phyloP scores from a whole-genome alignment of 805 yeast genomes.

The Myxozyma mucilagina region DNA sequence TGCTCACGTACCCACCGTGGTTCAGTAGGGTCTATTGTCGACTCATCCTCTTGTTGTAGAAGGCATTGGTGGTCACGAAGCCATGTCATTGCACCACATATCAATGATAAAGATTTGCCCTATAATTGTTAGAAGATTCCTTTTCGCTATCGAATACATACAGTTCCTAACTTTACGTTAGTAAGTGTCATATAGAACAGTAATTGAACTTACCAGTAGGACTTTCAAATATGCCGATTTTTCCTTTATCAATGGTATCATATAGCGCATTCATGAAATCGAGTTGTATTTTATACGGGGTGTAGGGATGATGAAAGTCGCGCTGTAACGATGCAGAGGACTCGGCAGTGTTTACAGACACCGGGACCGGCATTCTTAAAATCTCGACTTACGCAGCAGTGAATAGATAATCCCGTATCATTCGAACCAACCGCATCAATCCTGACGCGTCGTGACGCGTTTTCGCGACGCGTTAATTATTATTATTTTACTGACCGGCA shows the following conservation, averaged over 20 bases:
- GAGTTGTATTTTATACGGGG: constrained; percentile 76
- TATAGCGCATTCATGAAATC: constrained; percentile 77
- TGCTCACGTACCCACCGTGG: constrained; percentile 58
- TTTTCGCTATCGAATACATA: constrained; percentile 2
- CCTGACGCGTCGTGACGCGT: no score
- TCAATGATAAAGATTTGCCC: constrained; percentile 85
- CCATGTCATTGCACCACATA: constrained; percentile 87
- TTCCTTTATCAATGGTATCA: constrained; percentile 54
- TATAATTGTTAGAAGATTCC: not conserved
- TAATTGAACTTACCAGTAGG: constrained; percentile 69
- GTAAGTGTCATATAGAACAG: not conserved
- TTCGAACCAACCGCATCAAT: no score
- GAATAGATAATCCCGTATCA: no score
- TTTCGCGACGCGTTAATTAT: no score
- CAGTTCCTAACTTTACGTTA: constrained; percentile 25
- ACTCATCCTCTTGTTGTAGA: not conserved
- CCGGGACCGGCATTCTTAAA: not conserved
- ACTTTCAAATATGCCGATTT: constrained; percentile 81
- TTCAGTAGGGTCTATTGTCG: constrained; percentile 52
- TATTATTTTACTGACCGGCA: no score
- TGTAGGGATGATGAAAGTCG: constrained; percentile 73
- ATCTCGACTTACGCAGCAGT: no score
- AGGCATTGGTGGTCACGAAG: constrained; percentile 40
- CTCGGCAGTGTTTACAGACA: not conserved
- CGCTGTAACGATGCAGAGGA: constrained; percentile 51